A percentile compares a stretch with the other conserved stretches of the same genome.
These are phyloP conservation scores for Lactarius quietus DNA, from an alignment of 768 basidiomycete genomes.

Conservation along the genomic window DNA sequence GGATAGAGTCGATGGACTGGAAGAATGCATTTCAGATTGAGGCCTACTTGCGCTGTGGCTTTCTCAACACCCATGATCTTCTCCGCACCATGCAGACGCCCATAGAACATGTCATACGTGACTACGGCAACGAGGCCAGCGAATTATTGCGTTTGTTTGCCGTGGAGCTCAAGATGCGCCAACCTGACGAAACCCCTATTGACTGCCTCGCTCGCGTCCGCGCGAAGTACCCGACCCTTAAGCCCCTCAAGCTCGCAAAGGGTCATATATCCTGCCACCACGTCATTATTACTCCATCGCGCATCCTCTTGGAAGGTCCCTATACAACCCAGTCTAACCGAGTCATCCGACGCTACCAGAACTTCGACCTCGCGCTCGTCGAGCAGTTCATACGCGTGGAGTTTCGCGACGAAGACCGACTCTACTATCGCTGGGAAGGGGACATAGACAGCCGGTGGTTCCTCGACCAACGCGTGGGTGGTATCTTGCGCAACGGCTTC, in stretches of 20 bases:
- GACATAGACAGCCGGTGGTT: constrained; percentile 57
- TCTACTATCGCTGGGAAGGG: constrained; percentile 69
- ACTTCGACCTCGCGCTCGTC: constrained; percentile 39
- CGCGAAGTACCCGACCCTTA: constrained; percentile 24
- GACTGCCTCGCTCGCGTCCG: no score
- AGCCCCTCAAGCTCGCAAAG: constrained; percentile 29
- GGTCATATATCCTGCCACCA: constrained; percentile 68
- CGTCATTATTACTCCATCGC: constrained; percentile 72
- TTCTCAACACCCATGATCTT: constrained; percentile 60
- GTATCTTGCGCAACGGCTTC: constrained; percentile 58
- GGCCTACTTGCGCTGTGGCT: no score
- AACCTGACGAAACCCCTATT: constrained; percentile 39
- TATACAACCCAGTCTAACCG: constrained; percentile 74
- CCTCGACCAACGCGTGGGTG: constrained; percentile 36
- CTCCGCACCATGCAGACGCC: constrained; percentile 39
- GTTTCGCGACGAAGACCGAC: constrained; percentile 78
- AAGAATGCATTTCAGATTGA: constrained; percentile 74
- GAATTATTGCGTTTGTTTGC: constrained; percentile 54
- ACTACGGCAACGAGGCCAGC: constrained; percentile 35
- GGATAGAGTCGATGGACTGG: constrained; percentile 54
- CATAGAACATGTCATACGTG: constrained; percentile 41
- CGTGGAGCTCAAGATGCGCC: constrained; percentile 44
- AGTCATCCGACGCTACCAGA: constrained; percentile 61
- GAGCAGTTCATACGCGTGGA: constrained; percentile 79
- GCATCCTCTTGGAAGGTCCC: constrained; percentile 72